phyloP scores from a whole-genome alignment of 495 filamentous ascomycete species.

The Aspergillus sparsus region DNA sequence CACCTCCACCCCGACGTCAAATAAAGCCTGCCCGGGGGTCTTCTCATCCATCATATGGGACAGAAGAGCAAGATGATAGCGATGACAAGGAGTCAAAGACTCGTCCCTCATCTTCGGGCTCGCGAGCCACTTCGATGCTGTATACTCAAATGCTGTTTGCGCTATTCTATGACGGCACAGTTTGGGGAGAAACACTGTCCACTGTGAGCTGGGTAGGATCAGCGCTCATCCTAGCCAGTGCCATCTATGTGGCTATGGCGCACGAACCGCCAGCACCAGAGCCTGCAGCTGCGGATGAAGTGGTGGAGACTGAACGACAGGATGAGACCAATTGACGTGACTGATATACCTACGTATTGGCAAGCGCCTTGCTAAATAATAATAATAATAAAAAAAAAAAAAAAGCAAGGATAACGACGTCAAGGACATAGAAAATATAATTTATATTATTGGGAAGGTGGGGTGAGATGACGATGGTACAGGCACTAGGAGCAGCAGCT shows the following conservation, averaged over 20 bases:
- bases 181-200: slow-evolving; percentile 73
- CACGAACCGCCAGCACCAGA: slow-evolving; percentile 33
- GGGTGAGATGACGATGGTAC: too few relatives aligned
- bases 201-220: slow-evolving; percentile 70
- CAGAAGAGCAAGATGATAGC: slow-evolving; percentile 8
- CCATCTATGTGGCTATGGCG: slow-evolving; percentile 72
- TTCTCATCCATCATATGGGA: slow-evolving; percentile 10
- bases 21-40: slow-evolving; percentile 25
- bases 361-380: too few relatives aligned
- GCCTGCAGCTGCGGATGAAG: slow-evolving; percentile 5
- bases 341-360: too few relatives aligned
- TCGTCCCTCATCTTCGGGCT: slow-evolving; percentile 42
- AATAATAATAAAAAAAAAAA: too few relatives aligned
- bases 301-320: too few relatives aligned
- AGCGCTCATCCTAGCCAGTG: slow-evolving; percentile 75
- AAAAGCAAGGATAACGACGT: too few relatives aligned
- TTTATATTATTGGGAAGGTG: too few relatives aligned
- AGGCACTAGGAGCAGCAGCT: too few relatives aligned
- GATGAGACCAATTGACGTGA: too few relatives aligned
- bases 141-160: slow-evolving; percentile 95
- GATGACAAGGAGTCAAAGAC: background rate
- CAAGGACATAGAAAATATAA: too few relatives aligned
- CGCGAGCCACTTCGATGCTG: slow-evolving; percentile 82
- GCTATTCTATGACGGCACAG: slow-evolving; percentile 72
- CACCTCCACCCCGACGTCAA: slow-evolving; percentile 41